Conservation (phyloP, 192 early-diverging fungal species). For the Geranomyces michiganensis region DNA sequence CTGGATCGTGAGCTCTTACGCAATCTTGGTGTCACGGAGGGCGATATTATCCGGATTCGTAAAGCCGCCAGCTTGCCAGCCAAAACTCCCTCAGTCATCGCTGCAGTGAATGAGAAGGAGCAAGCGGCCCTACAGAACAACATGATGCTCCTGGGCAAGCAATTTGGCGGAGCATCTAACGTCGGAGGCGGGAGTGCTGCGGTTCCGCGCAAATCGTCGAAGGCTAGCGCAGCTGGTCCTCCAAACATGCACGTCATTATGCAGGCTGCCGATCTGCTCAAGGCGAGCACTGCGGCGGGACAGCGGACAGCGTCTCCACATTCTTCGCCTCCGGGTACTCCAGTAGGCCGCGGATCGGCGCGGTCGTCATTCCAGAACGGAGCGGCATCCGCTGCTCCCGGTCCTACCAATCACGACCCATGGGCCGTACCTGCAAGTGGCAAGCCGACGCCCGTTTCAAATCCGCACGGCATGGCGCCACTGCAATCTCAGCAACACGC, state of each 20-base stretch:
- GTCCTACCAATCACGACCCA: conserved; percentile 16
- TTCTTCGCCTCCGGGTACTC: conserved; percentile 26
- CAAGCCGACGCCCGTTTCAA: background rate
- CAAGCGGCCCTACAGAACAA: conserved; percentile 51
- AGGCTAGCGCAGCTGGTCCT: background rate
- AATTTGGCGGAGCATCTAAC: conserved; percentile 5
- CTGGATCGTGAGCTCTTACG: conserved; percentile 76
- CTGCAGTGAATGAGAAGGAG: conserved; percentile 42
- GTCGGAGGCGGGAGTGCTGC: background rate
- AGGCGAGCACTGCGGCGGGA: background rate
- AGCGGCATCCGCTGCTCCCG: background rate
- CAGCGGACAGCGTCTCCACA: conserved; percentile 16
- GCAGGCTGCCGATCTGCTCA: conserved; percentile 28
- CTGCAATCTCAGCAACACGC: background rate
- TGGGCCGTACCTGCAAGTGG: conserved; percentile 20
- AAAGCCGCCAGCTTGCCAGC: conserved; percentile 48
- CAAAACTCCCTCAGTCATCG: background rate
- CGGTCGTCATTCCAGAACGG: conserved; percentile 11
- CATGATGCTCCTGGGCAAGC: conserved; percentile 27
- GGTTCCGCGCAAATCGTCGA: background rate
- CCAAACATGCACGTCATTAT: conserved; percentile 20
- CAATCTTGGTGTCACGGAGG: conserved; percentile 80
- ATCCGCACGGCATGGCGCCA: background rate
- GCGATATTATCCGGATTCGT: conserved; percentile 78
- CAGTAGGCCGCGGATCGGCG: conserved; percentile 4